Conservation (phyloP, 106 monocot genomes). For the Phalaenopsis aphrodite region DNA sequence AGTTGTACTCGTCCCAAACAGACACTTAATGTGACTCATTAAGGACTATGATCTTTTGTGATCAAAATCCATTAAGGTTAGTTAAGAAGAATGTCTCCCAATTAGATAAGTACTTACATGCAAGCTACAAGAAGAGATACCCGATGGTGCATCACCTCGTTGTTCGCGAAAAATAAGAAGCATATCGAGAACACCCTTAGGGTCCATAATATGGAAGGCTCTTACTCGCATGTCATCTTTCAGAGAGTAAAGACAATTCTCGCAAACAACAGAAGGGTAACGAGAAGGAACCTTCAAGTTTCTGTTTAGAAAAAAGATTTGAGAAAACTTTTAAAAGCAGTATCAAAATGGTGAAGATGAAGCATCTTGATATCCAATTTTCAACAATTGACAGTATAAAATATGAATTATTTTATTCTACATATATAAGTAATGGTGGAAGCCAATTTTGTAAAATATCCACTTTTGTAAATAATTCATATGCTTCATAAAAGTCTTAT, state of each 20-base stretch:
- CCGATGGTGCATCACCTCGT: conserved; percentile 37
- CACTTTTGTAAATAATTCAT: background rate
- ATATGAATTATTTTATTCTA: background rate
- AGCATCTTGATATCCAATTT: background rate
- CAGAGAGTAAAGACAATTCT: conserved; percentile 84
- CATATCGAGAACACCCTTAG: conserved; percentile 72
- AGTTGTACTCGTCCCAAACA: too few species aligned
- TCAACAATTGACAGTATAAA: background rate
- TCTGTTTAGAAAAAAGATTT: conserved; percentile 20
- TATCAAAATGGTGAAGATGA: background rate
- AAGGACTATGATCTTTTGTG: background rate
- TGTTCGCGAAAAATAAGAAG: conserved; percentile 81
- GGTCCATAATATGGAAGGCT: conserved; percentile 89
- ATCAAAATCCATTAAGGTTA: background rate
- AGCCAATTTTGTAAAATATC: background rate
- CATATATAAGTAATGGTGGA: background rate
- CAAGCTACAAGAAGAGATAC: conserved; percentile 1
- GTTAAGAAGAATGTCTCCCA: background rate
- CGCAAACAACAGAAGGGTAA: conserved; percentile 86
- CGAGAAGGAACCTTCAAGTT: conserved; percentile 83
- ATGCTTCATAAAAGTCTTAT: background rate
- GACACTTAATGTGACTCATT: background rate
- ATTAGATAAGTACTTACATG: conserved; percentile 17
- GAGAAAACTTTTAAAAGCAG: background rate
- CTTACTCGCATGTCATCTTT: conserved; percentile 57